A percentile compares a stretch with the other conserved stretches of the same genome.
Evolutionary conservation across 768 basidiomycete genomes (phyloP).

Genomic region (Boletus eberwhitei): DNA sequence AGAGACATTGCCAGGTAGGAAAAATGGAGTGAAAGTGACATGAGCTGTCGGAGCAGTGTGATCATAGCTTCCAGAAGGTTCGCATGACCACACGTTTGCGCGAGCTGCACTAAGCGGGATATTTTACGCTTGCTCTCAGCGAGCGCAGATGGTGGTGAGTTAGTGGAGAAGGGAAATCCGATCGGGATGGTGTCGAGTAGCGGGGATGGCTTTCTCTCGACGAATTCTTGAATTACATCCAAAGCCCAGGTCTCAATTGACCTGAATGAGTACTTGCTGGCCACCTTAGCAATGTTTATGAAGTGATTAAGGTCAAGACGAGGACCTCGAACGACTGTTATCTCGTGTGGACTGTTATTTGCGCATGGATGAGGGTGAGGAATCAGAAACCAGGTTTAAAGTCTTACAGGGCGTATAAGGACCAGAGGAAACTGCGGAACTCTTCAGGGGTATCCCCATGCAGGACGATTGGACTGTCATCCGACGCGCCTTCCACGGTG

Average conservation of each 20-base stretch:
- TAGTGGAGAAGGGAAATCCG: slow-evolving; percentile 21
- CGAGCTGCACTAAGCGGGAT: slow-evolving; percentile 60
- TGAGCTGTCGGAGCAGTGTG: slow-evolving; percentile 53
- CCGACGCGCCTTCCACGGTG: slow-evolving; percentile 54
- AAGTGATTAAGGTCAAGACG: slow-evolving; percentile 51
- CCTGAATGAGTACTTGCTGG: slow-evolving; percentile 75
- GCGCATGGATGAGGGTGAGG: not conserved
- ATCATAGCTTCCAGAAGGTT: slow-evolving; percentile 60
- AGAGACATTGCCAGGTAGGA: slow-evolving; percentile 72
- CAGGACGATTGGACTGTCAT: slow-evolving; percentile 62
- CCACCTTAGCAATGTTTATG: slow-evolving; percentile 60
- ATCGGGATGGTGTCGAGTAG: slow-evolving; percentile 42
- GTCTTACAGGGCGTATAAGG: slow-evolving; percentile 69
- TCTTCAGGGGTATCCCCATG: slow-evolving; percentile 60
- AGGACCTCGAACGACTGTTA: slow-evolving; percentile 45
- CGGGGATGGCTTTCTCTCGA: slow-evolving; percentile 55
- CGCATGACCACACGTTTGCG: slow-evolving; percentile 63
- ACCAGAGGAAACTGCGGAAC: slow-evolving; percentile 73
- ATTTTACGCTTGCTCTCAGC: slow-evolving; percentile 46
- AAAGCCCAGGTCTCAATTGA: slow-evolving; percentile 72
- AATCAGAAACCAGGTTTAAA: not conserved
- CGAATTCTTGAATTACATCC: slow-evolving; percentile 66
- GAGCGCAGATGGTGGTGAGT: slow-evolving; percentile 34
- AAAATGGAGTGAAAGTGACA: slow-evolving; percentile 60
- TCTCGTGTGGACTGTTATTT: slow-evolving; percentile 55